These are phyloP conservation scores for Trichoderma erinaceum DNA, from an alignment of 495 filamentous ascomycete genomes.

Conservation along the genomic window DNA sequence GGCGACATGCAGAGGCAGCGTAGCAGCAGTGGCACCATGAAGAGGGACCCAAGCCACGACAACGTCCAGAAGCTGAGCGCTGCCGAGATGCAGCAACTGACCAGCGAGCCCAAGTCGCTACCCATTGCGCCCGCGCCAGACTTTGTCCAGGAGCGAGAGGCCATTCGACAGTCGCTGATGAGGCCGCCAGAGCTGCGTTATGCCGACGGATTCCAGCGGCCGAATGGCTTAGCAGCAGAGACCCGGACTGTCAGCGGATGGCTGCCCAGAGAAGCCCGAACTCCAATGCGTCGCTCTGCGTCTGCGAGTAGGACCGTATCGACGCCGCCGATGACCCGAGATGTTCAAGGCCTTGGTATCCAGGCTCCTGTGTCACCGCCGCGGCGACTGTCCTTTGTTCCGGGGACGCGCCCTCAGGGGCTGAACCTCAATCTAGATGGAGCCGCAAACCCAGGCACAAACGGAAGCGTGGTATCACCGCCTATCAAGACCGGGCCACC, in stretches of 20 bases:
- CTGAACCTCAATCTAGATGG: constrained; percentile 27
- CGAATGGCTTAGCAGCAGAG: background rate
- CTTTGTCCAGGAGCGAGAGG: background rate
- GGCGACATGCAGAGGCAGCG: constrained; percentile 5
- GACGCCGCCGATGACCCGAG: constrained; percentile 16
- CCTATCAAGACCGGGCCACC: constrained; percentile 17
- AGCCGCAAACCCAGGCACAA: constrained; percentile 19
- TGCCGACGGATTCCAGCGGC: background rate
- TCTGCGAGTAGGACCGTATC: constrained; percentile 13
- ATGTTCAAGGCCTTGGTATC: background rate
- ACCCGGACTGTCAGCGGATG: background rate
- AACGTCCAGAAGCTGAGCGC: constrained; percentile 45
- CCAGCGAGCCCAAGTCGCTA: constrained; percentile 39
- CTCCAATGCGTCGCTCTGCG: background rate
- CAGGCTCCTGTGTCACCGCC: constrained; percentile 5
- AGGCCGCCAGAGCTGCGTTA: background rate
- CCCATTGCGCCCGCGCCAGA: constrained; percentile 24
- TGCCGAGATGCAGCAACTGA: constrained; percentile 43
- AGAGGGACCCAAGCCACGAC: constrained; percentile 24
- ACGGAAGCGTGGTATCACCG: constrained; percentile 19
- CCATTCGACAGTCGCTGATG: constrained; percentile 3
- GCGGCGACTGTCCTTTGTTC: constrained; percentile 31
- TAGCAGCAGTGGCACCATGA: constrained; percentile 5
- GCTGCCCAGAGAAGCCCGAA: background rate
- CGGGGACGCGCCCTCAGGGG: constrained; percentile 22